Conservation (phyloP, 2,329 filamentous ascomycete genomes). For the Colletotrichum echinochloae region DNA sequence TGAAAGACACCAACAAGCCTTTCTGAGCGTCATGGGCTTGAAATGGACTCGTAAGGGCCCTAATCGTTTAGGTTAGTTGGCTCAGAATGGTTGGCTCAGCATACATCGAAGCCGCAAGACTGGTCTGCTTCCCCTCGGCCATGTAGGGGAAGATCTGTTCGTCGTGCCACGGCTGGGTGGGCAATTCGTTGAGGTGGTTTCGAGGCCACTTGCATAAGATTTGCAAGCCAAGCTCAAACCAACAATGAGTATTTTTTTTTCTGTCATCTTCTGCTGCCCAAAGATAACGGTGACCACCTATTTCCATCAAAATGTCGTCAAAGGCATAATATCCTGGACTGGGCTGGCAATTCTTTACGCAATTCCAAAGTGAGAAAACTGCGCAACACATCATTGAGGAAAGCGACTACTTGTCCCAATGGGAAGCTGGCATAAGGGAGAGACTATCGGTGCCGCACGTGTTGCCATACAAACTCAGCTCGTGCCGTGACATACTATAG, state of each 20-base stretch:
- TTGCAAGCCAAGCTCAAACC: neutral
- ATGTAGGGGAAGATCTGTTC: neutral
- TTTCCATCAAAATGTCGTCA: too few species aligned
- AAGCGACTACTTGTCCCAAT: neutral
- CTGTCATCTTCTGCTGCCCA: neutral
- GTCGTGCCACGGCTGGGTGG: neutral
- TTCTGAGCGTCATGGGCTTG: neutral
- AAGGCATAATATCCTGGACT: neutral
- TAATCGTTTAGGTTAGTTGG: neutral
- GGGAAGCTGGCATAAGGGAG: neutral
- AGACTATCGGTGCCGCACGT: neutral
- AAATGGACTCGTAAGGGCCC: neutral
- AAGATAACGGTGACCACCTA: neutral
- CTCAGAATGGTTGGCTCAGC: neutral
- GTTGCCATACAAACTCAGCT: neutral
- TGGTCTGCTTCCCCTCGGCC: neutral
- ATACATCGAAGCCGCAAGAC: neutral
- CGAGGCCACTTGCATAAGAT: neutral
- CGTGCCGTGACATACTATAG: neutral
- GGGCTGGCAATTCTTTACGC: neutral
- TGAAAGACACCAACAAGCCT: neutral
- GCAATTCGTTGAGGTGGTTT: neutral
- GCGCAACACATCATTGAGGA: too few species aligned
- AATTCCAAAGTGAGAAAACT: neutral
- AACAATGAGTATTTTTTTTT: neutral